Evolutionary conservation across 495 filamentous ascomycete species (phyloP).

Genomic region (Delitschia confertaspora): DNA sequence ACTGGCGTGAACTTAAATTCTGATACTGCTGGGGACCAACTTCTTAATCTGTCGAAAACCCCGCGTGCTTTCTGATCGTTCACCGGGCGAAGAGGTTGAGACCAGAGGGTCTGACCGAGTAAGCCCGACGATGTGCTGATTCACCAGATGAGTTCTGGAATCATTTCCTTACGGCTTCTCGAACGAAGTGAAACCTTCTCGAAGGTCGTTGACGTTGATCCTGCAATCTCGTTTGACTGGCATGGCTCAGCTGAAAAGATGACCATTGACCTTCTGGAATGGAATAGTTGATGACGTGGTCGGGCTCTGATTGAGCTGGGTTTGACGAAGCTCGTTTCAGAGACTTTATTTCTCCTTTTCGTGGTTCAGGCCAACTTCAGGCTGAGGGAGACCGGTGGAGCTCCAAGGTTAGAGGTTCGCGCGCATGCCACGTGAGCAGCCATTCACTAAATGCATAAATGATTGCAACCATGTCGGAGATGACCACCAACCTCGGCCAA

Average conservation of each 20-base stretch:
- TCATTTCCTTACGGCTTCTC: no score
- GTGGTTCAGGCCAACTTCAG: neutral
- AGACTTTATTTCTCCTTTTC: neutral
- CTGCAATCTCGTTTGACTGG: constrained; percentile 23
- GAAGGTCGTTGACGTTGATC: constrained; percentile 13
- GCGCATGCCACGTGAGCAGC: neutral
- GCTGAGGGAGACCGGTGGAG: neutral
- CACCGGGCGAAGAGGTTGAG: no score
- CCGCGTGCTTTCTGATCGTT: no score
- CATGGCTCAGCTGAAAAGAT: constrained; percentile 13
- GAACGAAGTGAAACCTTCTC: constrained; percentile 27
- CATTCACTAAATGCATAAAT: neutral
- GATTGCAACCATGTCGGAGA: neutral
- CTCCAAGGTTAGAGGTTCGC: neutral
- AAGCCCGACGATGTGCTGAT: no score
- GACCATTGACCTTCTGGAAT: constrained; percentile 7
- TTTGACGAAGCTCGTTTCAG: constrained; percentile 12
- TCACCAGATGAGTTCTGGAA: no score
- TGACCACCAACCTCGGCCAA: no score
- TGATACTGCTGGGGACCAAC: no score
- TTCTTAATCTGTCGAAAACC: no score
- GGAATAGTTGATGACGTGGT: neutral
- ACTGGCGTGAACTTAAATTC: constrained; percentile 20
- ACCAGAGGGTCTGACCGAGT: no score
- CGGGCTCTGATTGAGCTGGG: neutral